Percentiles rank a stretch among this genome's conserved stretches.
These are phyloP conservation scores for Claviceps pusilla DNA, from an alignment of 2,329 filamentous ascomycete species.

Conservation along the genomic window DNA sequence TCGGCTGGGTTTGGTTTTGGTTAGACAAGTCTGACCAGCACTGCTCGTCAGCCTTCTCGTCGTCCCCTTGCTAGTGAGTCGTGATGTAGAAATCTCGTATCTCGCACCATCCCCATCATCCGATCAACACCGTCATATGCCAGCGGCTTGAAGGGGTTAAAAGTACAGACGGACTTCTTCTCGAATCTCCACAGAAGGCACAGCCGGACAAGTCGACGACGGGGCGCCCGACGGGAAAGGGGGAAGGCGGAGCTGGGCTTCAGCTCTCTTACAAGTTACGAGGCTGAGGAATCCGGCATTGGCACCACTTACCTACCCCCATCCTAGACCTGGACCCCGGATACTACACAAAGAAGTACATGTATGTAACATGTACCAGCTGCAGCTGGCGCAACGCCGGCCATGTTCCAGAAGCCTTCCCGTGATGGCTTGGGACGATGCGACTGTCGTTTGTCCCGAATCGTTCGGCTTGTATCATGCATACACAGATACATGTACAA, in stretches of 20 bases:
- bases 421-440: background rate
- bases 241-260: background rate
- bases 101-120: background rate
- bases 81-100: background rate
- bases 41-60: no score
- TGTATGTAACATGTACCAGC: background rate
- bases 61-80: no score
- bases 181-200: constrained; percentile 14
- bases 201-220: background rate
- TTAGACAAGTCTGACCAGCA: background rate
- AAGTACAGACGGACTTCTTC: constrained; percentile 6
- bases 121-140: background rate
- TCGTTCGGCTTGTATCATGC: background rate
- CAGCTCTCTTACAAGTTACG: background rate
- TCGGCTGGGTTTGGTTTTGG: no score
- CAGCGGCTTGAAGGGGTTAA: background rate
- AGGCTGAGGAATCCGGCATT: background rate
- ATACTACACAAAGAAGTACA: no score
- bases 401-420: constrained; percentile 5
- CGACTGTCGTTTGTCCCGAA: background rate
- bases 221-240: background rate
- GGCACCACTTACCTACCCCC: background rate
- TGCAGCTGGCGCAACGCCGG: background rate
- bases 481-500: no score
- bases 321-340: no score